Evolutionary conservation across 345 rosid genomes (phyloP).

Genomic region (Trapa bicornis): DNA sequence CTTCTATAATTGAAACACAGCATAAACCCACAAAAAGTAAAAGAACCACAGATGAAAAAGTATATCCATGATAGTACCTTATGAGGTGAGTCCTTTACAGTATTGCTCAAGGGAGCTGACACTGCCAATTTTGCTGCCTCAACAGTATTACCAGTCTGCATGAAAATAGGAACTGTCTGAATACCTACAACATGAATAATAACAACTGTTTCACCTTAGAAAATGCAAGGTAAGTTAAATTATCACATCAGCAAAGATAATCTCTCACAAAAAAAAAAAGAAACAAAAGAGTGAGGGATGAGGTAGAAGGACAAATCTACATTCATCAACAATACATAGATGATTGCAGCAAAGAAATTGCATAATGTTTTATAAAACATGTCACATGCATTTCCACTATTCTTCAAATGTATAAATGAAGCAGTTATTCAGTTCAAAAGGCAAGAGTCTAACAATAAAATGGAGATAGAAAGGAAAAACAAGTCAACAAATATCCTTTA

Average conservation of each 20-base stretch:
- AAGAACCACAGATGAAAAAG: neutral
- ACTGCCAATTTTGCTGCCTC: constrained; percentile 42
- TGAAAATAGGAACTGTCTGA: constrained; percentile 98
- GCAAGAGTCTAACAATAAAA: neutral
- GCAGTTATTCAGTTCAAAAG: neutral
- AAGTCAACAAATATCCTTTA: neutral
- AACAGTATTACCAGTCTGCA: constrained; percentile 72
- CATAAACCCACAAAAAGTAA: neutral
- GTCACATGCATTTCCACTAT: neutral
- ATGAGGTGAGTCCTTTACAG: constrained; percentile 56
- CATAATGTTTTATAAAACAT: neutral
- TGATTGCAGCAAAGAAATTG: neutral
- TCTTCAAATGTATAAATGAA: neutral
- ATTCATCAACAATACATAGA: neutral
- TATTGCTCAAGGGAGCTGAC: constrained; percentile 27
- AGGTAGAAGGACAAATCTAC: neutral
- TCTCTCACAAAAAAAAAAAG: neutral
- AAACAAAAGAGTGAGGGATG: too few species aligned
- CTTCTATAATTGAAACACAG: neutral
- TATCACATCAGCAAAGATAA: constrained; percentile 8
- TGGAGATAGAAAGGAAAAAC: neutral
- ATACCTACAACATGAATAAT: constrained; percentile 88
- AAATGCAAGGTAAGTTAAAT: constrained; percentile 24
- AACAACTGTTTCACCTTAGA: constrained; percentile 81
- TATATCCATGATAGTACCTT: constrained; percentile 33